Evolutionary conservation across 148 eudicot genomes (phyloP).

Genomic region (Cornus kousa): DNA sequence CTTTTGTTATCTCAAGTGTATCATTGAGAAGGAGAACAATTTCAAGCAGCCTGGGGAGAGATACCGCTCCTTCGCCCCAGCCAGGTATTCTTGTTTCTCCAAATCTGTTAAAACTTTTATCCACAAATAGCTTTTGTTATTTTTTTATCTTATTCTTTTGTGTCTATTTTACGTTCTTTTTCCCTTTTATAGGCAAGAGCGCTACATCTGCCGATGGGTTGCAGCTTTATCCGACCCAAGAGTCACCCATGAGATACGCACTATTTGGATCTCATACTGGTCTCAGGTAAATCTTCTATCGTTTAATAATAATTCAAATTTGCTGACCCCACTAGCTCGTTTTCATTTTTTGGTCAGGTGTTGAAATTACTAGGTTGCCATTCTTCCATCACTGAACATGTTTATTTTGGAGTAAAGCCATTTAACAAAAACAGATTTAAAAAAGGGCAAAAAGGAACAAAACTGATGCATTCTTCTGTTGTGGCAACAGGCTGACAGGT

Average conservation of each 20-base stretch:
- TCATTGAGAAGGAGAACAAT: slow-evolving; percentile 13
- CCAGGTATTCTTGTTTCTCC: slow-evolving; percentile 3
- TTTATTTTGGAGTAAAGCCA: too few species aligned
- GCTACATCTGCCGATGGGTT: slow-evolving; percentile 28
- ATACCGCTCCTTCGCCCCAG: slow-evolving; percentile 1
- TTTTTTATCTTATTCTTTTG: not conserved
- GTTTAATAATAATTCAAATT: not conserved
- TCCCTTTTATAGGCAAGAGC: slow-evolving; percentile 26
- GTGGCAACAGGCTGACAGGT: not conserved
- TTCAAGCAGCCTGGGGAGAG: slow-evolving; percentile 13
- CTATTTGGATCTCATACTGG: slow-evolving; percentile 19
- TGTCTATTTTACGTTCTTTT: not conserved
- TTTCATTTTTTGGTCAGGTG: not conserved
- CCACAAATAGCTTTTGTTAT: slow-evolving; percentile 1
- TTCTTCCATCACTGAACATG: too few species aligned
- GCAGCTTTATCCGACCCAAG: slow-evolving; percentile 31
- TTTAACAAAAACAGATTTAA: too few species aligned
- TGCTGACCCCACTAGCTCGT: not conserved
- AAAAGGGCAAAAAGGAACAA: not conserved
- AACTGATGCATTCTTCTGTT: not conserved
- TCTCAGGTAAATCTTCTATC: slow-evolving; percentile 11
- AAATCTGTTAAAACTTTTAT: not conserved
- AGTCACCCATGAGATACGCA: slow-evolving; percentile 31
- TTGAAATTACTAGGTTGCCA: not conserved
- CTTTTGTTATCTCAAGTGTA: not conserved